These are phyloP conservation scores for Globisporangium camurandrum DNA, from an alignment of 352 stramenopile species.

Conservation along the genomic window DNA sequence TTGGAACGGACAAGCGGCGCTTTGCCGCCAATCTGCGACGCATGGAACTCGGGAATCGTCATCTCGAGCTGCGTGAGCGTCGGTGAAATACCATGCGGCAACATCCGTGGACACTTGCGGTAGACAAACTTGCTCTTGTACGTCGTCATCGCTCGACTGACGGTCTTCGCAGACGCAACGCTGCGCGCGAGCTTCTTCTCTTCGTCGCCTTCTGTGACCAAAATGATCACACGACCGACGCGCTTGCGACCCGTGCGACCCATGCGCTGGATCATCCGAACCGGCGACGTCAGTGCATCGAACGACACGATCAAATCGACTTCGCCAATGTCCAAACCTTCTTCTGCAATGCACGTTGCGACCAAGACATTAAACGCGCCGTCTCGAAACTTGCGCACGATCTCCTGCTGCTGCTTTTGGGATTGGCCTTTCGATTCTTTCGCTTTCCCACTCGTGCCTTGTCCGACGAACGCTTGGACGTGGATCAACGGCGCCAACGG, in stretches of 20 bases:
- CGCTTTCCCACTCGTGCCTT: slow-evolving; percentile 76
- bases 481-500: slow-evolving; percentile 74
- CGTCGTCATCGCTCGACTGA: slow-evolving; percentile 72
- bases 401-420: slow-evolving; percentile 94
- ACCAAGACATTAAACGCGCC: slow-evolving; percentile 91
- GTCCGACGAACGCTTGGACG: slow-evolving; percentile 90
- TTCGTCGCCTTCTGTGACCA: slow-evolving; percentile 87
- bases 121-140: slow-evolving; percentile 89
- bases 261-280: slow-evolving; percentile 94
- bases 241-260: slow-evolving; percentile 95
- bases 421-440: slow-evolving; percentile 88
- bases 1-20: too few relatives aligned
- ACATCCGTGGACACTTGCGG: slow-evolving; percentile 68
- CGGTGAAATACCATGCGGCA: slow-evolving; percentile 43
- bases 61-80: slow-evolving; percentile 48
- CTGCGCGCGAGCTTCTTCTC: slow-evolving; percentile 82
- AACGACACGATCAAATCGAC: slow-evolving; percentile 94
- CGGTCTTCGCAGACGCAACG: slow-evolving; percentile 69
- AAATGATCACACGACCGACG: slow-evolving; percentile 84
- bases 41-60: slow-evolving; percentile 76
- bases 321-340: slow-evolving; percentile 94
- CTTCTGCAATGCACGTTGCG: slow-evolving; percentile 94
- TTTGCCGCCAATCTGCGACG: slow-evolving; percentile 68
- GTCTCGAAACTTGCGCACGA: slow-evolving; percentile 85
- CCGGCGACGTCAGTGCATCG: slow-evolving; percentile 91